Evolutionary conservation across 2,329 filamentous ascomycete genomes (phyloP), one percentile per base, ranked within the genome.

Genomic region (Neopestalotiopsis sp.): DNA sequence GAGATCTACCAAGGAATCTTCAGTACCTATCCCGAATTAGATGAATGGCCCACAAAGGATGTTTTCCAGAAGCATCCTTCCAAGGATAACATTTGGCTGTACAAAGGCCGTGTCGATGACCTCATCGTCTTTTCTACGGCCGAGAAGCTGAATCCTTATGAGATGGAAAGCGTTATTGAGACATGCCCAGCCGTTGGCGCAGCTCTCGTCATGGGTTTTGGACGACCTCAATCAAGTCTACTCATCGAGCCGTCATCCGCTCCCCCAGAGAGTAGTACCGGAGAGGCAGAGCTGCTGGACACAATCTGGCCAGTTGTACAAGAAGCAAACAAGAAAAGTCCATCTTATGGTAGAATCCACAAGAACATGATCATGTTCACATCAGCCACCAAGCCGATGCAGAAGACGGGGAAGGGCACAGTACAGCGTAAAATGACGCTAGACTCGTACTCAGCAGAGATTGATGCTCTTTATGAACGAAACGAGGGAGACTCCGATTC

Each of bases 111-210:
- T 0, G 69, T 72, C 0, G 81, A 74, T 56, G 73, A 76, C 30
- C 73, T 74, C 32, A 72, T 76, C 28, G 79, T 84, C 4, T 79
- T 84, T 38, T 78, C 79, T 0, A 81, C 76, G 1, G 82, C 81
- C 1, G 79, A 82, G 65, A 85, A 85, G 70, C 72, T 84, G 6
- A 83, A 84, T 58, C 82, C 83, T 0, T 62, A 79, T 0, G 71
- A 75, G 0, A 78, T 83, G 53, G 82, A 85, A 66, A 13, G 69
- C 65, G 75, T 72, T 1, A 74, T 85, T 4, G 65, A 61, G 0
- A 68, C 70, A 0, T 75, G 82, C 24, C 75, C 77, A 0, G 63
- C 59, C 0, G 71, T 84, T 10, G 77, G 68, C 2, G 74, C 70
- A 0, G 79, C 76, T 0, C 53, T 84, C 2, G 73, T 84, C 7